Conservation (phyloP, 192 early-diverging fungal genomes). For the Gigaspora rosea region DNA sequence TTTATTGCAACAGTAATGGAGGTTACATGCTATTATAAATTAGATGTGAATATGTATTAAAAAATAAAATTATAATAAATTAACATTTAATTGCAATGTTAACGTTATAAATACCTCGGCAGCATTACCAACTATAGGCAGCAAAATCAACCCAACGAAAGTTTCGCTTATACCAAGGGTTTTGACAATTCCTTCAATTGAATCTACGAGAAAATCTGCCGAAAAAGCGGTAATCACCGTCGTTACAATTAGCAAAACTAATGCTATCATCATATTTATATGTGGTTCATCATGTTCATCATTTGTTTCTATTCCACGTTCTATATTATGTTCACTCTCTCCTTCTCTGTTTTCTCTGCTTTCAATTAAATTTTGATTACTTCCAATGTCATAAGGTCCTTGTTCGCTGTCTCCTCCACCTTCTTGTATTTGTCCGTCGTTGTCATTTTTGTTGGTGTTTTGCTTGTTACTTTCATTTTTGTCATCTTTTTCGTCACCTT, state of each 20-base stretch:
- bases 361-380: no score
- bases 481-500: no score
- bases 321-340: no score
- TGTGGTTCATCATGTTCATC: conserved; percentile 69
- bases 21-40: conserved; percentile 66
- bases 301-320: neutral
- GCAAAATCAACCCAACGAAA: conserved; percentile 88
- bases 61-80: neutral
- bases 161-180: conserved; percentile 71
- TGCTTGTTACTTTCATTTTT: no score
- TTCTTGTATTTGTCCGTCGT: no score
- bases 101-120: conserved; percentile 50
- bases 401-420: no score
- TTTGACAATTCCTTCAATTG: conserved; percentile 75
- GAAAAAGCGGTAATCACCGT: conserved; percentile 76
- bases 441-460: no score
- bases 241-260: conserved; percentile 55
- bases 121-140: conserved; percentile 92
- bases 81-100: neutral
- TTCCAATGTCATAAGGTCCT: no score
- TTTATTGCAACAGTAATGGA: conserved; percentile 80
- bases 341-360: no score
- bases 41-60: neutral
- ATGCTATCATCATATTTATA: conserved; percentile 44
- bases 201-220: conserved; percentile 83